Conservation (phyloP, 495 filamentous ascomycete genomes). For the Penicillium daleae region DNA sequence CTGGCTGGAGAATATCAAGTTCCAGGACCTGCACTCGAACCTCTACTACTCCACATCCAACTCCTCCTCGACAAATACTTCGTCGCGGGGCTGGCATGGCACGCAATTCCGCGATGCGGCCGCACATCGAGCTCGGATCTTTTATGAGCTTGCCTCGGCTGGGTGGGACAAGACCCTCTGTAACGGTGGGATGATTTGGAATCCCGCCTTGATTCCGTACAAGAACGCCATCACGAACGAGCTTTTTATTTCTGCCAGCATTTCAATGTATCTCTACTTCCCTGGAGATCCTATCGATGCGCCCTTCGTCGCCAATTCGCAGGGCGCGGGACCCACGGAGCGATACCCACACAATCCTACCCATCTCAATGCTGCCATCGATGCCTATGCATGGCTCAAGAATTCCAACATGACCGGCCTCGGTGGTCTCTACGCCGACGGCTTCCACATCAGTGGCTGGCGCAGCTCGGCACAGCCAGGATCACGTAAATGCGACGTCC, state of each 20-base stretch:
- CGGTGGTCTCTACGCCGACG: conserved; percentile 82
- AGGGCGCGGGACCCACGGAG: conserved; percentile 17
- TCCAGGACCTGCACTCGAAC: conserved; percentile 70
- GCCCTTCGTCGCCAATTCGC: conserved; percentile 56
- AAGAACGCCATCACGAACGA: conserved; percentile 99
- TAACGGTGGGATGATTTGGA: conserved; percentile 93
- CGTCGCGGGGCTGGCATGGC: conserved; percentile 65
- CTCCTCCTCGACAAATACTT: conserved; percentile 16
- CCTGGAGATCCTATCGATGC: conserved; percentile 75
- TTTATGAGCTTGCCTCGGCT: conserved; percentile 77
- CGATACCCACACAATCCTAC: conserved; percentile 60
- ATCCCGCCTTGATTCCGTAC: conserved; percentile 78
- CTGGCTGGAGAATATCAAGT: conserved; percentile 84
- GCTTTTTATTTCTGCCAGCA: conserved; percentile 79
- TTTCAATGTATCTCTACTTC: conserved; percentile 90
- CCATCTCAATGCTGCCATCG: conserved; percentile 70
- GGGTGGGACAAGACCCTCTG: conserved; percentile 88
- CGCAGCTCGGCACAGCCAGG: conserved; percentile 47
- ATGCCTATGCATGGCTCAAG: conserved; percentile 82
- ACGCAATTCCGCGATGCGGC: conserved; percentile 76
- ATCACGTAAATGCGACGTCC: conserved; percentile 67
- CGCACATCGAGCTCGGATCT: conserved; percentile 83
- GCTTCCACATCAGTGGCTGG: conserved; percentile 84
- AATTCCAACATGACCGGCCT: conserved; percentile 78
- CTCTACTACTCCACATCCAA: conserved; percentile 49